Evolutionary conservation across 1,284 basidiomycete species (phyloP), one percentile per base, ranked within the genome.

Genomic region (Sporisorium scitamineum): DNA sequence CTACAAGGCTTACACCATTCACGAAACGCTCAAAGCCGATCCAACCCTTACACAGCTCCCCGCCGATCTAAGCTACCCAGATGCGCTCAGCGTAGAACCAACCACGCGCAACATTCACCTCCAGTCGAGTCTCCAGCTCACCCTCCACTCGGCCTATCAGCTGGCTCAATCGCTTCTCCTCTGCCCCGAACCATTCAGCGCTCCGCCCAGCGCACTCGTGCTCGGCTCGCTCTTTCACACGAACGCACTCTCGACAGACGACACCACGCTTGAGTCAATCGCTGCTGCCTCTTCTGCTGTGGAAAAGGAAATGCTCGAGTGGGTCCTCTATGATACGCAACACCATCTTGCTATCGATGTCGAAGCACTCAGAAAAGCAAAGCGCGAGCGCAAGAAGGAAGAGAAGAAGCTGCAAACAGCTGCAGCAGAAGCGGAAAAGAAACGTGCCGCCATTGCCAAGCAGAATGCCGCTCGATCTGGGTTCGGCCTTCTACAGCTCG

Each of bases 81-180:
- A 67, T n/a, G 16, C 56, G 7, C 41, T 61, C 39, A 68, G 58
- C 22, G 32, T 69, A 9, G 65, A 65, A 11, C 74, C 74, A 5
- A 72, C 74, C 16, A 77, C 75, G 11, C 39, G 56, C 20, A 59
- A 66, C 26, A 73, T 77, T 26, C 75, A 77, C 22, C 67, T 77
- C 0, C 62, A 67, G 13, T 63, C 75, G 26, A 64, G 57, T 24
- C 37, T 77, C 1, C 75, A 77, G 41, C 70, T 77, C 41, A 73
- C 75, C 18, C 61, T 77, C 8, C 62, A 63, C 10, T 56, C 70
- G 3, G 64, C 66, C 2, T 64, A 61, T 34, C 70, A 67, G 26
- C 70, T 77, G 41, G 66, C 75, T 8, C 75, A 77, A 34, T 31
- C 70, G 7, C 51, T 77, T 11, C 60, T 73, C 6, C 70, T 77